Evolutionary conservation across 2,329 filamentous ascomycete genomes (phyloP), one percentile per base, ranked within the genome.

Genomic region (Trichoderma breve): DNA sequence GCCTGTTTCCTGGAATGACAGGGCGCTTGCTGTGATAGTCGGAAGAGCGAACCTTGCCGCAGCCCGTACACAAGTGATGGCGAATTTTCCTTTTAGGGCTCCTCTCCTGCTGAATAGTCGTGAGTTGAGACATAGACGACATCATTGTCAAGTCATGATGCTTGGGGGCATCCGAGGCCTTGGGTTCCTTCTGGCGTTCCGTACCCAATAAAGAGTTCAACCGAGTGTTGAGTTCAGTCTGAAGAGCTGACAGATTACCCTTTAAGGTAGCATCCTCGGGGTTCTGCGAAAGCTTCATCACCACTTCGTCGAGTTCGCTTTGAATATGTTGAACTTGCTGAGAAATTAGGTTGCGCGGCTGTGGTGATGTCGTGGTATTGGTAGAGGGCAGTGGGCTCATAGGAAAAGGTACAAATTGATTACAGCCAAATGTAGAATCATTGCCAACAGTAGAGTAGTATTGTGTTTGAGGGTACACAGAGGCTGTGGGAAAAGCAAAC

Each of bases 11-110:
- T 6, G 61, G 51, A 11, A 67, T 24, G 5, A 81, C 67, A 5
- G 82, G 81, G 69, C 82, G 78, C 24, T 78, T 79, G 5, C 74
- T 69, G 51, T 84, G 82, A 64, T 82, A 84, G 3, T 71, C 72
- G 7, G 68, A 60, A 3, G 82, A 84, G 30, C 82, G 79, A 26
- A 78, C 71, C 26, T 75, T 76, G 15, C 82, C 82, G 34, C 82
- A 84, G 32, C 76, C 76, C 2, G 79, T 80, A 71, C 82, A 84
- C 26, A 82, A 67, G 69, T 83, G 81, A 61, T 79, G 76, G 2
- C 74, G 74, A 34, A 75, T 65, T 12, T 70, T 69, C 24, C 72
- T 73, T 18, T 73, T 73, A 6, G 75, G 71, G 43, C 76, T 81
- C 30, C 72, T 70, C 7, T 72, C 74, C 64, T 75, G 73, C 15